A percentile compares a stretch with the other conserved stretches of the same genome.
Conservation (phyloP, 129 eudicot species). For the Flaveria ramosissima region DNA sequence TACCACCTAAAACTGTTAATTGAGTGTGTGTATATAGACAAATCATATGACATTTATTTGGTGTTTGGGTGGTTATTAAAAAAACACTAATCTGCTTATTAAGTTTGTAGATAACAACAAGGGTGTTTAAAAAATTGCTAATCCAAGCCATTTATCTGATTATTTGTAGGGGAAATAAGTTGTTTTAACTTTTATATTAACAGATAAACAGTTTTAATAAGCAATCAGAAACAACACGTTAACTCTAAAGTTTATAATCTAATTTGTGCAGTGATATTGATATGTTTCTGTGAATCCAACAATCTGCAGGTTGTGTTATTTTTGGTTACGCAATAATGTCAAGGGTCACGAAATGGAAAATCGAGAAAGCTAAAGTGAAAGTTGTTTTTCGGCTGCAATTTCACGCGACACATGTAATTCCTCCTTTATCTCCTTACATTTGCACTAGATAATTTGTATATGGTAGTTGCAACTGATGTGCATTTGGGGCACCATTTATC, state of each 20-base stretch:
- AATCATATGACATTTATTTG: constrained; percentile 2
- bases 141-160: neutral
- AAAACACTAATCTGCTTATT: neutral
- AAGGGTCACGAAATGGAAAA: constrained; percentile 85
- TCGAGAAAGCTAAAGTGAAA: constrained; percentile 95
- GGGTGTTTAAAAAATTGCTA: neutral
- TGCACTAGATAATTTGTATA: neutral
- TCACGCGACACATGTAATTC: constrained; percentile 79
- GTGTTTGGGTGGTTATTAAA: constrained; percentile 2
- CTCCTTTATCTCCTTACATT: constrained; percentile 1
- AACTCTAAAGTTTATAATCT: neutral
- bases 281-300: constrained; percentile 12
- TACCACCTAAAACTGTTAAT: neutral
- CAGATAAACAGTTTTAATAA: neutral
- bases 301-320: constrained; percentile 35
- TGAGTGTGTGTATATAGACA: neutral
- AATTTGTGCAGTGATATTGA: constrained; percentile 2
- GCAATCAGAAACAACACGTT: neutral
- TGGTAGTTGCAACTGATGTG: neutral
- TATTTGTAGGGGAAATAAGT: neutral
- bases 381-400: constrained; percentile 95
- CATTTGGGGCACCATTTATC: constrained; percentile 12
- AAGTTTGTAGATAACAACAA: neutral
- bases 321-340: constrained; percentile 60
- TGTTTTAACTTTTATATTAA: no score